These are phyloP conservation scores for Hymenoscyphus linearis DNA, from an alignment of 2,329 filamentous ascomycete species.

Conservation along the genomic window DNA sequence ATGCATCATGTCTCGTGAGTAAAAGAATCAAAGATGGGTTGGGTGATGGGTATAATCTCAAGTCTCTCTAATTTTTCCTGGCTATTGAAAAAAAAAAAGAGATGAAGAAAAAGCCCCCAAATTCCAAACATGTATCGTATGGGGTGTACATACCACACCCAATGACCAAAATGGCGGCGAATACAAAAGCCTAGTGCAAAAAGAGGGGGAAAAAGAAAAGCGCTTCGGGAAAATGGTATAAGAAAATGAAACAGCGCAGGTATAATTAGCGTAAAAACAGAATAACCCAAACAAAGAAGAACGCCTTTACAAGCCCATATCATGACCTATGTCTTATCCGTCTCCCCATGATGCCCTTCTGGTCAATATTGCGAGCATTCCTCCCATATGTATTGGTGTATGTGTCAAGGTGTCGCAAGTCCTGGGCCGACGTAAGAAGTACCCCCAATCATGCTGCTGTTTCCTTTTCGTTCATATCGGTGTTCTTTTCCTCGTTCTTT, in stretches of 20 bases:
- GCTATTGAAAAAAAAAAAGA: not conserved
- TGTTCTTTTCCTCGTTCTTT: constrained; percentile 15
- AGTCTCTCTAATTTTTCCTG: not conserved
- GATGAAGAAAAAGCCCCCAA: not conserved
- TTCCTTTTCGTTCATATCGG: constrained; percentile 14
- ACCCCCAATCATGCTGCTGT: constrained; percentile 1
- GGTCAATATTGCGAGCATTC: not conserved
- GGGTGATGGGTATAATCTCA: not conserved
- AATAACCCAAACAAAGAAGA: constrained; percentile 2
- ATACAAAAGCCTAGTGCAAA: constrained; percentile 1
- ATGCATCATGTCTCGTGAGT: not conserved
- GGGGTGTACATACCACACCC: not conserved
- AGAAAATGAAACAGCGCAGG: constrained; percentile 1
- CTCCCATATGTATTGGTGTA: not conserved
- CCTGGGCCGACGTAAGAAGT: not conserved
- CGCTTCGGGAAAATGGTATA: constrained; percentile 10
- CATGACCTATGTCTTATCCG: not conserved
- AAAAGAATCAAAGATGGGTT: no score
- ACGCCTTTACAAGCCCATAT: constrained; percentile 11
- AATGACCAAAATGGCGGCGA: not conserved
- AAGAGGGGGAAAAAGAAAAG: constrained; percentile 2
- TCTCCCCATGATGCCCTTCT: not conserved
- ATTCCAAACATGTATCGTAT: not conserved
- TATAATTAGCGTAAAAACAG: constrained; percentile 8
- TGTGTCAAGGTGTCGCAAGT: not conserved